Evolutionary conservation across 208 protist species (phyloP).

Genomic region (Crithidia bombi): DNA sequence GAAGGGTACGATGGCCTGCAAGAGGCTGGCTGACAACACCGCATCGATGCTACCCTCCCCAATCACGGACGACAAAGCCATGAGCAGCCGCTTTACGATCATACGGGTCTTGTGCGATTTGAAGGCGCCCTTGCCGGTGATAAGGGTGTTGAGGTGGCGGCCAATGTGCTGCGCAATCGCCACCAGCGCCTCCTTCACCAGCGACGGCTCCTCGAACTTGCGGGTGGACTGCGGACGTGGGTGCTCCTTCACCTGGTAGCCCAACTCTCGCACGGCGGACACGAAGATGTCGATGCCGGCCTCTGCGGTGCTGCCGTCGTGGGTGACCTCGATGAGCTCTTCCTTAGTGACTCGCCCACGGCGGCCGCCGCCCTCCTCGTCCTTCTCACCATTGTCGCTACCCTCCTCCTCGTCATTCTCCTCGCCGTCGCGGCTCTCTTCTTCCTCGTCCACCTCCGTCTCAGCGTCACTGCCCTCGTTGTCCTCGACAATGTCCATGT

Average conservation of each 20-base stretch:
- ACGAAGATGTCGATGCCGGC: conserved; percentile 78
- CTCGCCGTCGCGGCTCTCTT: conserved; percentile 35
- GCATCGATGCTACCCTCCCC: conserved; percentile 67
- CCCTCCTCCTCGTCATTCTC: conserved; percentile 41
- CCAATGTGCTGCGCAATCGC: conserved; percentile 64
- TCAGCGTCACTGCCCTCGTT: conserved; percentile 76
- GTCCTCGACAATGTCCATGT: conserved; percentile 79
- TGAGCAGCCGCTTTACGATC: conserved; percentile 77
- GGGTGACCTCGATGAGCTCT: conserved; percentile 59
- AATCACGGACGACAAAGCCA: conserved; percentile 65
- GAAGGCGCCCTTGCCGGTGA: conserved; percentile 86
- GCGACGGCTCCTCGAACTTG: conserved; percentile 90
- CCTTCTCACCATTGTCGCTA: too few relatives aligned
- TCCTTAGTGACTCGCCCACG: conserved; percentile 54
- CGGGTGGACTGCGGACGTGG: conserved; percentile 63
- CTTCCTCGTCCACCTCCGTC: conserved; percentile 76
- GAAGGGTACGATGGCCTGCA: conserved; percentile 81
- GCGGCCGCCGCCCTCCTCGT: conserved; percentile 23
- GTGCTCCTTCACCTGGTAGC: conserved; percentile 76
- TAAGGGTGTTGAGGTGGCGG: conserved; percentile 64
- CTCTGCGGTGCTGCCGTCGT: conserved; percentile 45
- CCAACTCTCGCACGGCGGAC: conserved; percentile 79
- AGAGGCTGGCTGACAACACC: conserved; percentile 63
- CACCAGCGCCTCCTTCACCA: conserved; percentile 88
- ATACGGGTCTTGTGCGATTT: conserved; percentile 77